Evolutionary conservation across 1,139 yeast species (phyloP).

Genomic region (Yamadazyma pseudoaaseri): DNA sequence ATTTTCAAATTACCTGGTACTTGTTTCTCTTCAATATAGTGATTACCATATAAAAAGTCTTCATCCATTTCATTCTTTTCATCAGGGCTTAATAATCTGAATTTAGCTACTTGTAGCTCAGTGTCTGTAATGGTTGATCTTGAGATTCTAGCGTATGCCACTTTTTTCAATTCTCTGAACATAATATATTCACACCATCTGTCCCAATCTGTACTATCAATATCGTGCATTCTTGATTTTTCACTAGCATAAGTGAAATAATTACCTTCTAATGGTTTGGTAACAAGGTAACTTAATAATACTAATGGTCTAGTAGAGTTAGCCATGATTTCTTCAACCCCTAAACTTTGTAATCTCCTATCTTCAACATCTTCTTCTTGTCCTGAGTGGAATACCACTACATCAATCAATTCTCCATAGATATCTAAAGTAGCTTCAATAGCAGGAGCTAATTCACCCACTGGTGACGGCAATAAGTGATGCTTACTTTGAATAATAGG

Average conservation of each 20-base stretch:
- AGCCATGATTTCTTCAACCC: conserved; percentile 78
- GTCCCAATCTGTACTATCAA: conserved; percentile 92
- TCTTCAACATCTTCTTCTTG: conserved; percentile 98
- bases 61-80: conserved; percentile 37
- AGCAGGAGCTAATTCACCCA: conserved; percentile 97
- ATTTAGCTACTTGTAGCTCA: conserved; percentile 92
- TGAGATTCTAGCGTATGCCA: conserved; percentile 91
- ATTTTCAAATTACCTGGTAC: conserved; percentile 67
- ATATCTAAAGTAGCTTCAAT: conserved; percentile 93
- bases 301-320: conserved; percentile 74
- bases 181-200: conserved; percentile 98
- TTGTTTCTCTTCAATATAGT: conserved; percentile 52
- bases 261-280: conserved; percentile 83
- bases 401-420: conserved; percentile 82
- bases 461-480: conserved; percentile 90
- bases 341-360: conserved; percentile 80
- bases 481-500: conserved; percentile 90
- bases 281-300: conserved; percentile 84
- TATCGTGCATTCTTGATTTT: conserved; percentile 83
- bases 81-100: conserved; percentile 57
- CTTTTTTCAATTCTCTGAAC: conserved; percentile 81
- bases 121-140: conserved; percentile 95
- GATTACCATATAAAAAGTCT: conserved; percentile 52
- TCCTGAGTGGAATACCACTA: conserved; percentile 96
- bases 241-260: conserved; percentile 89